Percentiles rank a stretch among this genome's conserved stretches.
Evolutionary conservation across 2,329 filamentous ascomycete species (phyloP).

Genomic region (Exophiala sp.): DNA sequence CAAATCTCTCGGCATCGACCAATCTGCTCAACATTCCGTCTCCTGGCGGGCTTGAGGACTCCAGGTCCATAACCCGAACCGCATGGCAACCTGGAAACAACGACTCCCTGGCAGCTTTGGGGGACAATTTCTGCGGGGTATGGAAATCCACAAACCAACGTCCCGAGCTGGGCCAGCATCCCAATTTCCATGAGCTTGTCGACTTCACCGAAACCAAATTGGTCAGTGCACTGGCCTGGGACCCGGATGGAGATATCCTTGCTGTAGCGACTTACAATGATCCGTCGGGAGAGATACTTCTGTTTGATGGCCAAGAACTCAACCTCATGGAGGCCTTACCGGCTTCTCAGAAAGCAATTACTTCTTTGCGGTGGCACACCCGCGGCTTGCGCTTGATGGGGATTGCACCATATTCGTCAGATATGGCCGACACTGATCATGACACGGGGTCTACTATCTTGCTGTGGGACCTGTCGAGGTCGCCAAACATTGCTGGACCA

Average conservation of each 20-base stretch:
- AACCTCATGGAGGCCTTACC: slow-evolving; percentile 41
- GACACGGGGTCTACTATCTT: slow-evolving; percentile 31
- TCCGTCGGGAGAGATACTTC: slow-evolving; percentile 40
- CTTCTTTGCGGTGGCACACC: slow-evolving; percentile 39
- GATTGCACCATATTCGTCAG: slow-evolving; percentile 39
- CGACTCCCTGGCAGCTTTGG: slow-evolving; percentile 38
- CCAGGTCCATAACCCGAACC: slow-evolving; percentile 37
- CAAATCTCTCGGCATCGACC: slow-evolving; percentile 43
- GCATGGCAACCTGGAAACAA: slow-evolving; percentile 44
- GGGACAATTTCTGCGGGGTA: slow-evolving; percentile 42
- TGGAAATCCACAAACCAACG: slow-evolving; percentile 35
- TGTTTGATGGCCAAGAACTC: slow-evolving; percentile 40
- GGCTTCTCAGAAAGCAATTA: slow-evolving; percentile 41
- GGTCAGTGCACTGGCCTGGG: slow-evolving; percentile 44
- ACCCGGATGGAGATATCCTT: slow-evolving; percentile 40
- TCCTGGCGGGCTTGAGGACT: slow-evolving; percentile 29
- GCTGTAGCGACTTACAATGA: slow-evolving; percentile 44
- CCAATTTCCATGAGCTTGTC: slow-evolving; percentile 19
- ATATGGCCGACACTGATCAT: slow-evolving; percentile 3
- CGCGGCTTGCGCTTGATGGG: slow-evolving; percentile 38
- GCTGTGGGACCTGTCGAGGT: slow-evolving; percentile 37
- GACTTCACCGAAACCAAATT: slow-evolving; percentile 26
- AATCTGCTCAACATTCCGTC: slow-evolving; percentile 34
- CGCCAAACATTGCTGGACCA: slow-evolving; percentile 17
- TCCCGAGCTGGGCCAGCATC: slow-evolving; percentile 4